Conservation (phyloP, 2,329 filamentous ascomycete genomes). For the Fusarium napiforme region DNA sequence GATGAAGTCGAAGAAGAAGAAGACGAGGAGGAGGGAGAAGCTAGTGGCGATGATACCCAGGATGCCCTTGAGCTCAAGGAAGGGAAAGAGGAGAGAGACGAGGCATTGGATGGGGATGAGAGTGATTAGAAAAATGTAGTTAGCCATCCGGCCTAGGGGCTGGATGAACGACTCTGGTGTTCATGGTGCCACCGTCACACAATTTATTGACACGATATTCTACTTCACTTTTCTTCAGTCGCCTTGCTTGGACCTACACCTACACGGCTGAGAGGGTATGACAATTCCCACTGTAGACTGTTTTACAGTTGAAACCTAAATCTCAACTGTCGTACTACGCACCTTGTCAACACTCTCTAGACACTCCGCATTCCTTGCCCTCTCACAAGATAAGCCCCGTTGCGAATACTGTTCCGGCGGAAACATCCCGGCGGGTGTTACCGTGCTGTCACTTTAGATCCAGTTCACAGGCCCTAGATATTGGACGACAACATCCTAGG, state of each 20-base stretch:
- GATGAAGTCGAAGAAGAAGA: conserved; percentile 60
- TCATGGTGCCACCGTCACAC: not conserved
- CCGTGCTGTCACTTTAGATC: conserved; percentile 3
- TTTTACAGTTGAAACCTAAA: not conserved
- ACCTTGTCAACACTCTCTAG: not conserved
- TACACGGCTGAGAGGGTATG: not conserved
- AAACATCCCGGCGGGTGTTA: conserved; percentile 33
- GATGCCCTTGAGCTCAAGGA: conserved; percentile 63
- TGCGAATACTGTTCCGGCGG: conserved; percentile 2
- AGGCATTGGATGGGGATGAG: conserved; percentile 71
- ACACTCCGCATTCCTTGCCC: conserved; percentile 3
- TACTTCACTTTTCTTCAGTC: not conserved
- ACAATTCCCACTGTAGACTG: not conserved
- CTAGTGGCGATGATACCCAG: conserved; percentile 65
- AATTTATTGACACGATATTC: not conserved
- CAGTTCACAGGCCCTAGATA: not conserved
- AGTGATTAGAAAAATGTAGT: conserved; percentile 58
- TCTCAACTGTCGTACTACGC: conserved; percentile 14
- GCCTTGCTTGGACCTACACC: not conserved
- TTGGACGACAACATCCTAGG: conserved; percentile 3
- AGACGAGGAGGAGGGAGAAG: conserved; percentile 54
- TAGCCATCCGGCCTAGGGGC: not conserved
- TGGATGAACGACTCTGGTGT: not conserved
- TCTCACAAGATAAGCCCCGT: conserved; percentile 23
- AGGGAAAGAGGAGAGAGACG: conserved; percentile 64